Evolutionary conservation across 2,329 filamentous ascomycete species (phyloP), one percentile per base, ranked within the genome.

Genomic region (Apiospora hydei): DNA sequence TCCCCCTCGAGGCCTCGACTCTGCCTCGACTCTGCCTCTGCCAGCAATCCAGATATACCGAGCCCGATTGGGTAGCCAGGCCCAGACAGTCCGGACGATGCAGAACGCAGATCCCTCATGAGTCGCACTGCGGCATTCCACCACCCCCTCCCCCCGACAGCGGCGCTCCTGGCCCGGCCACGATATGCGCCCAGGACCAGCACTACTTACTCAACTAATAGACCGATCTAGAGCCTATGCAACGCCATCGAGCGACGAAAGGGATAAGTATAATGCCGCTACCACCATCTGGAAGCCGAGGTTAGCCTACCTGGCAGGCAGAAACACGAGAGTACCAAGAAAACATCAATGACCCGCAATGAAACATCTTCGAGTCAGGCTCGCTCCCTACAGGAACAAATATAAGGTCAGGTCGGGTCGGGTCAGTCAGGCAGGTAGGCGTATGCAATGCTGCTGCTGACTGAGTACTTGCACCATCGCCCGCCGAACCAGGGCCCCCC

Each of bases 281-380:
- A 61, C 26, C 30, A 61, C 30, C 6, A 61, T n/a, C 53, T 38
- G 30, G 53, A 30, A n/a, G 34, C 57, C 57, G 57, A 41, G 57
- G 57, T 64, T 41, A n/a, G 4, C 18, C 16, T 61, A 14, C 16
- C 26, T 7, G 26, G 2, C 51, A 30, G 34, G 26, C 7, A 41
- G 34, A 64, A 64, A 64, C 57, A 64, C 30, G 41, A 64, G 57
- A 64, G 57, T 64, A 24, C 57, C 57, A 64, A 64, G 57, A 64
- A 38, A 64, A 64, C 57, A 38, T 41, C 34, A 8, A 64, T 41
- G 57, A n/a, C 34, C 57, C 21, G 1, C 18, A 64, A 64, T 64
- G 57, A 64, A 64, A 64, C 57, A 64, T 41, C 57, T 14, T 41
- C 57, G 57, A 64, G 34, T 64, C 57, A 64, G 34, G n/a, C 57